Conservation (phyloP, 441 rosid species). For the Hura crepitans region DNA sequence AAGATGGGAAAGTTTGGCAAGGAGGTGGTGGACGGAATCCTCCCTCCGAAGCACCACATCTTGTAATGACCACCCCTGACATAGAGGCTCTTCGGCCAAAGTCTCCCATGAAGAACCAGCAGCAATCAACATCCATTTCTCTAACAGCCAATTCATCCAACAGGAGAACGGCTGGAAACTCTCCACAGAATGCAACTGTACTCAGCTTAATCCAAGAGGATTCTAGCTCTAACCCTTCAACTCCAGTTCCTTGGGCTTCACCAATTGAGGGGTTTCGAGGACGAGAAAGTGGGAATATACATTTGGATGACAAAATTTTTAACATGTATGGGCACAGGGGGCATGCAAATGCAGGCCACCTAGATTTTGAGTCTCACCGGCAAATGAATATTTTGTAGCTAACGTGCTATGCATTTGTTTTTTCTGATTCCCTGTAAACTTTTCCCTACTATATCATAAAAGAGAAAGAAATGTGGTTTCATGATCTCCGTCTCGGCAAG, state of each 20-base stretch:
- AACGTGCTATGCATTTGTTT: constrained; percentile 9
- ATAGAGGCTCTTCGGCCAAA: constrained; percentile 86
- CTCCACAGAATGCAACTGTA: constrained; percentile 60
- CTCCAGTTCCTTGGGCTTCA: constrained; percentile 55
- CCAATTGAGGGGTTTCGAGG: constrained; percentile 64
- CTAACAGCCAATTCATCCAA: constrained; percentile 55
- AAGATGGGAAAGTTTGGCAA: constrained; percentile 98
- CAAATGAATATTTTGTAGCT: constrained; percentile 47
- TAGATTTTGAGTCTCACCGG: constrained; percentile 53
- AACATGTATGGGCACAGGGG: constrained; percentile 48
- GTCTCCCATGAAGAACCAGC: constrained; percentile 98
- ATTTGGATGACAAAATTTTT: constrained; percentile 45
- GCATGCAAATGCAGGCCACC: constrained; percentile 39
- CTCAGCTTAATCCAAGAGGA: constrained; percentile 63
- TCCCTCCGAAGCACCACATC: constrained; percentile 90
- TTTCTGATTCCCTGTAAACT: constrained; percentile 13
- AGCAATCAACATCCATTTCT: constrained; percentile 60
- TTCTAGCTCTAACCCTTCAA: constrained; percentile 58
- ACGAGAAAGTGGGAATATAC: constrained; percentile 44
- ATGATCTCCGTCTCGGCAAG: background rate
- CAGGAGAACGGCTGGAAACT: constrained; percentile 67
- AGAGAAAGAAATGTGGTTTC: constrained; percentile 5
- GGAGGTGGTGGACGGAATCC: constrained; percentile 99
- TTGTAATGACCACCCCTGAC: constrained; percentile 78
- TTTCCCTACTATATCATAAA: constrained; percentile 1